Base-by-base conservation (phyloP, 2,329 filamentous ascomycete genomes). In the Sporothrix humicola region DNA sequence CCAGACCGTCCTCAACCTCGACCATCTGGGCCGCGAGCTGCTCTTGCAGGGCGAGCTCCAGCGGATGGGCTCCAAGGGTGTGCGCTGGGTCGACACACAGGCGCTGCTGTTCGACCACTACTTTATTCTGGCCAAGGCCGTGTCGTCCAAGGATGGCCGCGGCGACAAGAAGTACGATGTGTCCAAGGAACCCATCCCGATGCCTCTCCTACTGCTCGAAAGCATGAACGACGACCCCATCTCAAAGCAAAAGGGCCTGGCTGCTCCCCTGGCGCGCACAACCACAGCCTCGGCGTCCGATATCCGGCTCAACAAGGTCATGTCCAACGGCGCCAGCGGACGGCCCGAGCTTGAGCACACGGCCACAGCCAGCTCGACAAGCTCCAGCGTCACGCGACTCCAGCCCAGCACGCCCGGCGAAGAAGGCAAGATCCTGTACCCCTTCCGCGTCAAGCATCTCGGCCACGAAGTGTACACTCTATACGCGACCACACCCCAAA, bases 101-200 rank as follows among this genome's bases (percentile, higher is more conserved):
- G 94, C 93, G 2, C 88, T 99, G 63, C 87, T 99, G 0, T 98
- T 99, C 79, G 97, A 99, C 79, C 95, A 99, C 82, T 99, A 98
- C 81, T 87, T 99, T 52, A 95, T 99, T 48, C 84, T 99, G 61
- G 93, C 96, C 54, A 99, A 99, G 84, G 87, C 93, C 8, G 86
- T 91, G 3, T 85, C 87, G 12, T 85, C 90, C 63, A 94, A 94
- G 78, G 89, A 90, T n/a, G 87, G 90, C 61, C 89, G 88, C 66
- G 88, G 88, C n/a, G 87, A 91, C 72, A 96, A 92, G 82, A 94
- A 93, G 78, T 99, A 96, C 78, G 96, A 99, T 81, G 95, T 99
- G 46, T 98, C 95, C 0, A 95, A 97, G 81, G 87, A 97, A 85
- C 94, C 93, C 7, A 98, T 99, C 76, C 96, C 96, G 0, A 99